Percentiles rank a stretch among this genome's conserved stretches.
Evolutionary conservation across 2,329 filamentous ascomycete species (phyloP).

Genomic region (Pezicula neosporulosa): DNA sequence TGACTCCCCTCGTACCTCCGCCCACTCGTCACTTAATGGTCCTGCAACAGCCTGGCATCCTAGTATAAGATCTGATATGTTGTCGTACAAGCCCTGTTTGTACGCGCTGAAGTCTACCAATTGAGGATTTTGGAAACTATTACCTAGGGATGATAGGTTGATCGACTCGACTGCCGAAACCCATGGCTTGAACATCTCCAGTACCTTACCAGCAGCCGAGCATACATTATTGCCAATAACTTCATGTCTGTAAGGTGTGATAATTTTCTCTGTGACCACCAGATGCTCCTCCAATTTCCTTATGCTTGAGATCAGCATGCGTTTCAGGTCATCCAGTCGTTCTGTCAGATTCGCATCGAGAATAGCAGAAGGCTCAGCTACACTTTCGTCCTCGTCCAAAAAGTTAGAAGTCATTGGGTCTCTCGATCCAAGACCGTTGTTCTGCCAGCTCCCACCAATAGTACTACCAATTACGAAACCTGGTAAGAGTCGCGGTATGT

Average conservation of each 20-base stretch:
- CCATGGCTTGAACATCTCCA: slow-evolving; percentile 89
- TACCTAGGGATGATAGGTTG: slow-evolving; percentile 76
- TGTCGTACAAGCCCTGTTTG: slow-evolving; percentile 92
- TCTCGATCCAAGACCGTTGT: slow-evolving; percentile 60
- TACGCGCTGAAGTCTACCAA: slow-evolving; percentile 83
- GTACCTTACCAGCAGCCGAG: slow-evolving; percentile 69
- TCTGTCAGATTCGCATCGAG: slow-evolving; percentile 78
- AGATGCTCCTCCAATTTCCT: slow-evolving; percentile 85
- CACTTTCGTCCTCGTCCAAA: slow-evolving; percentile 75
- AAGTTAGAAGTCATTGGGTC: slow-evolving; percentile 80
- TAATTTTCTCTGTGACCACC: slow-evolving; percentile 72
- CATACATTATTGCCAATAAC: slow-evolving; percentile 81
- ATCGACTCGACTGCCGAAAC: slow-evolving; percentile 88
- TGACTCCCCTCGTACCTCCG: slow-evolving; percentile 84
- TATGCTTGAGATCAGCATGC: slow-evolving; percentile 80
- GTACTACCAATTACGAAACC: slow-evolving; percentile 88
- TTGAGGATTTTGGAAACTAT: slow-evolving; percentile 78
- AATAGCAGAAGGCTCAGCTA: slow-evolving; percentile 66
- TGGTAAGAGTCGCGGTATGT: slow-evolving; percentile 87
- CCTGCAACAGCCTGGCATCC: slow-evolving; percentile 89
- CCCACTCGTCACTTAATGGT: slow-evolving; percentile 92
- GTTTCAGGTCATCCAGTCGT: slow-evolving; percentile 79
- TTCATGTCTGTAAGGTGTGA: slow-evolving; percentile 75
- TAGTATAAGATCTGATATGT: slow-evolving; percentile 83
- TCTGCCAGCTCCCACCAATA: slow-evolving; percentile 84